Base-by-base conservation (phyloP, 1,284 basidiomycete species). In the Filobasidium uniguttulatum region DNA sequence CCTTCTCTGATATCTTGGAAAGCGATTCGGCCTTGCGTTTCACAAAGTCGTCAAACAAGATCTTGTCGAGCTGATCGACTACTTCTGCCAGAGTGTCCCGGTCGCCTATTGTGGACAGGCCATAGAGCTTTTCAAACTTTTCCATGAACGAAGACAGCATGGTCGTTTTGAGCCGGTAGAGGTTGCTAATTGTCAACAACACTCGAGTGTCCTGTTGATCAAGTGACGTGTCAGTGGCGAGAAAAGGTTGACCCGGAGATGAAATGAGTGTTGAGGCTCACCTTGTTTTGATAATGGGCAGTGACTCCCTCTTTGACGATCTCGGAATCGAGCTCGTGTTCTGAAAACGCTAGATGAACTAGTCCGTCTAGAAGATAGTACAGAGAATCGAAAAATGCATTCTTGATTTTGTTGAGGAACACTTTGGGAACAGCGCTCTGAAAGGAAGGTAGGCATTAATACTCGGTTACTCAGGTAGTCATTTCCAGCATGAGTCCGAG, bases 311-410 rank as follows among this genome's bases (percentile, higher is more conserved):
- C 17, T 25, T 53, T 41, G 44, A 25, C 19, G 19, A 46, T 14
- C 17, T 53, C 34, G 25, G 51, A 48, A 6, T 12, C 15, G 17
- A 30, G 45, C 29, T 53, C 30, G 28, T 55, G 75, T 57, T 82
- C 80, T 49, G 82, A 77, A 37, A 85, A 83, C 7, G 88, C 86
- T 12, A 96, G 74, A 49, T 81, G 77, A 22, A 91, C 79, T 44
- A 97, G 72, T 0, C 93, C 93, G 59, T 97, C 89, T 41, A 97
- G 72, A 58, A 94, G 82, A 22, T 83, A 81, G 66, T 93, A 90
- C 26, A 94, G 63, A 1, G 82, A 79, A 62, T 97, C 90, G 43
- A 96, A 68, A 68, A 96, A 96, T 0, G 83, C 79, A 55, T 82
- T 84, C 20, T 81, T 83, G 61, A 97, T 83, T 70, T 85, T 85